These are phyloP conservation scores for Cordyceps pruinosa DNA, from an alignment of 2,329 filamentous ascomycete genomes.

Conservation along the genomic window DNA sequence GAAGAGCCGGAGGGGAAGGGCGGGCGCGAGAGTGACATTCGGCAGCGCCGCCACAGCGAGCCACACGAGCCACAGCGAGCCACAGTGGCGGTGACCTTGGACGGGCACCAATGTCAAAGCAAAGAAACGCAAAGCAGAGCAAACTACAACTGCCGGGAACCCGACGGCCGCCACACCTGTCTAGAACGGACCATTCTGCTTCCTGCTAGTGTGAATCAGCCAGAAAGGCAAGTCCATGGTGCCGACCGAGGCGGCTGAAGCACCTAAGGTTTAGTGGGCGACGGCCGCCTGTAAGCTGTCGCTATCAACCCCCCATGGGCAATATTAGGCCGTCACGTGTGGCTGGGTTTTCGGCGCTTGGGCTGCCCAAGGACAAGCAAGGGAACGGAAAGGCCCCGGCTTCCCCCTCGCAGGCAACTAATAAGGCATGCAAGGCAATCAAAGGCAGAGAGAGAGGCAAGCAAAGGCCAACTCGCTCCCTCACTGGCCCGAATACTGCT, in stretches of 20 bases:
- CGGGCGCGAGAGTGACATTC: neutral
- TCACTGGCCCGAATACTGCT: too few relatives aligned
- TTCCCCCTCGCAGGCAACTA: too few relatives aligned
- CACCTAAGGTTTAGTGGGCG: neutral
- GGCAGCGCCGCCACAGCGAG: neutral
- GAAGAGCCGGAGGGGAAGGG: neutral
- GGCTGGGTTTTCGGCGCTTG: conserved; percentile 2
- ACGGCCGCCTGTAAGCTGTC: neutral
- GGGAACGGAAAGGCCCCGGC: too few relatives aligned
- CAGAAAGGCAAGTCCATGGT: neutral
- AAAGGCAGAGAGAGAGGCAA: too few relatives aligned
- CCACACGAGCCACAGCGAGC: neutral
- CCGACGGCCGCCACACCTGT: neutral
- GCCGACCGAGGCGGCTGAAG: too few relatives aligned
- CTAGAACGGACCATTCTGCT: too few relatives aligned
- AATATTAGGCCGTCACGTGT: conserved; percentile 4
- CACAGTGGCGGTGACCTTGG: neutral
- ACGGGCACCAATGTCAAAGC: neutral
- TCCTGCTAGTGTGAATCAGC: neutral
- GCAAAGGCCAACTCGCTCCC: too few relatives aligned
- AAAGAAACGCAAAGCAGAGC: too few relatives aligned
- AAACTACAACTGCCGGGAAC: neutral
- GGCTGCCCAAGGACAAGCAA: conserved; percentile 5
- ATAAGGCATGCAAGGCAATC: too few relatives aligned
- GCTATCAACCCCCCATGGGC: neutral